phyloP scores from a whole-genome alignment of 352 stramenopile genomes.

The Phytophthora foliorum region DNA sequence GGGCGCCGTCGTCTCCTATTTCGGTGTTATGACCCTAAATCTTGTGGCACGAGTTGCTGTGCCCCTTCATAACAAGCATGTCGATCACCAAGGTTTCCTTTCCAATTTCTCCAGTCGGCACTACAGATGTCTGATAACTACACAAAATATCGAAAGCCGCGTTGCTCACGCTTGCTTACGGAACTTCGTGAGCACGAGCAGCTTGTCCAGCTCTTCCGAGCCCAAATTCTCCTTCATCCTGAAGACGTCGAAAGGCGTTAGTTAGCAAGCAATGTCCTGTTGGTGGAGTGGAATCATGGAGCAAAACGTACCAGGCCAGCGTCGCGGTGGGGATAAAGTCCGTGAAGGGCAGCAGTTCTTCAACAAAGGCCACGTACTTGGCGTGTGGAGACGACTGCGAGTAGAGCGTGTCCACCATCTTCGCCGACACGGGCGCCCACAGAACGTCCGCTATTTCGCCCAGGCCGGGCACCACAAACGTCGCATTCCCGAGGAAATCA shows the following conservation, averaged over 20 bases:
- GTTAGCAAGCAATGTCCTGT: background rate
- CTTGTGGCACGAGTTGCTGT: constrained; percentile 9
- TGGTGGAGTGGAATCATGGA: background rate
- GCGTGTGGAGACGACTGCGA: constrained; percentile 81
- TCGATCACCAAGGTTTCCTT: constrained; percentile 29
- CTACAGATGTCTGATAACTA: constrained; percentile 9
- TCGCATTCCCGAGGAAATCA: constrained; percentile 91
- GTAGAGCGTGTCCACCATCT: constrained; percentile 94
- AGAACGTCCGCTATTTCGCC: constrained; percentile 93
- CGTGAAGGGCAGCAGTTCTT: constrained; percentile 95
- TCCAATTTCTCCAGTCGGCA: constrained; percentile 33
- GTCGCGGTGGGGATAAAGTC: constrained; percentile 96
- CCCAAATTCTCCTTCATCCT: constrained; percentile 75
- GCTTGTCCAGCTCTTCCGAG: constrained; percentile 46
- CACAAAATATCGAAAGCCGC: constrained; percentile 15
- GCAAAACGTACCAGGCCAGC: constrained; percentile 82
- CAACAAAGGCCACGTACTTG: constrained; percentile 90
- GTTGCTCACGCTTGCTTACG: constrained; percentile 26
- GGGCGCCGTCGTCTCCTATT: background rate
- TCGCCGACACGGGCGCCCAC: constrained; percentile 93
- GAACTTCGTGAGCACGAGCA: constrained; percentile 34
- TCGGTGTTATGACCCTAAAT: background rate
- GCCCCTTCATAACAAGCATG: constrained; percentile 15
- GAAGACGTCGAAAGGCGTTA: background rate
- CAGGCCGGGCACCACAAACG: constrained; percentile 88